A percentile compares a stretch with the other conserved stretches of the same genome.
Evolutionary conservation across 2,329 filamentous ascomycete genomes (phyloP).

Genomic region (Raffaelea albimanens): DNA sequence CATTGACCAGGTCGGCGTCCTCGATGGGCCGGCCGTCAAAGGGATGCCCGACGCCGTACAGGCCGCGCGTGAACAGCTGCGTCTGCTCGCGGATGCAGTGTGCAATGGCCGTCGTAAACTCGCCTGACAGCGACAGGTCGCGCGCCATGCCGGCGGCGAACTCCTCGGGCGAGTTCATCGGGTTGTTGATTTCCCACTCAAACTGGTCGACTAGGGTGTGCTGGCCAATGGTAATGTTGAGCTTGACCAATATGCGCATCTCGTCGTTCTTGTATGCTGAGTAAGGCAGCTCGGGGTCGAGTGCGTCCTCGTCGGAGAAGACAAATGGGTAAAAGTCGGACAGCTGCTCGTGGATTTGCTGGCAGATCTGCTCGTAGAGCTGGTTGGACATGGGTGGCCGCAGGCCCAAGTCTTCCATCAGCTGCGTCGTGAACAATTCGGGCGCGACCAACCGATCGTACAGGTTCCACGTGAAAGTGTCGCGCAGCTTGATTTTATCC

Average conservation of each 20-base stretch:
- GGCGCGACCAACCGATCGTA: constrained; percentile 76
- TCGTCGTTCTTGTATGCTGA: constrained; percentile 97
- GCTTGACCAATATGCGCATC: constrained; percentile 90
- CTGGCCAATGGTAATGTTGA: constrained; percentile 94
- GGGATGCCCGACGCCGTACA: constrained; percentile 87
- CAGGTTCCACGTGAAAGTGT: constrained; percentile 98
- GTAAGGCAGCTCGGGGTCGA: constrained; percentile 86
- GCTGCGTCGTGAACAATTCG: constrained; percentile 76
- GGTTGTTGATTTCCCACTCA: constrained; percentile 98
- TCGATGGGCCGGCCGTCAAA: constrained; percentile 93
- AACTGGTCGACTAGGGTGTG: constrained; percentile 95
- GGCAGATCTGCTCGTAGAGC: constrained; percentile 49
- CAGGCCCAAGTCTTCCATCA: constrained; percentile 83
- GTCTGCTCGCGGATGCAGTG: constrained; percentile 95
- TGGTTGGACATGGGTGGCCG: constrained; percentile 61
- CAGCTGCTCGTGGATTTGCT: constrained; percentile 79
- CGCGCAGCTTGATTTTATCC: constrained; percentile 89
- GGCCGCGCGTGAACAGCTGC: constrained; percentile 84
- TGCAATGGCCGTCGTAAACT: constrained; percentile 95
- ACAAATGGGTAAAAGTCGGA: constrained; percentile 90
- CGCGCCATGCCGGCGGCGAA: constrained; percentile 84
- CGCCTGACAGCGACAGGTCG: constrained; percentile 83
- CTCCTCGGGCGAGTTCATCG: constrained; percentile 85
- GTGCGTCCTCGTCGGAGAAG: constrained; percentile 77
- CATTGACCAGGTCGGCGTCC: constrained; percentile 76